Evolutionary conservation across 2,329 filamentous ascomycete species (phyloP), one percentile per base, ranked within the genome.

Genomic region (Metarhizium album): DNA sequence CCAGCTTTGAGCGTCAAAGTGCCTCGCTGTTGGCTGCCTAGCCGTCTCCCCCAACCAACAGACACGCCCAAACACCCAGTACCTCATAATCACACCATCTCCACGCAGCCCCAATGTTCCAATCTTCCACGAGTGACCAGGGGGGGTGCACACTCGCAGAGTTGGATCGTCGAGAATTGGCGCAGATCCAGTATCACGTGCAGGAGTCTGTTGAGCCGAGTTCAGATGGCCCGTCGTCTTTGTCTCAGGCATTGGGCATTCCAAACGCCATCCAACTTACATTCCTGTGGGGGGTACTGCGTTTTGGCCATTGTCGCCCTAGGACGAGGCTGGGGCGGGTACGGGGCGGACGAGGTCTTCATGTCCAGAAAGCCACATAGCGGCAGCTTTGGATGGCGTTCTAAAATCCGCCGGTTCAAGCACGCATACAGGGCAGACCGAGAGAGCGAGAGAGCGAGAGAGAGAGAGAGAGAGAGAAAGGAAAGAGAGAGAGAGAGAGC

Each of bases 161-260:
- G 46, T 23, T 35, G 33, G 51, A 55, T 52, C 42, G 50, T 50
- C 50, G 42, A 50, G 45, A 49, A 52, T 42, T 18, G 38, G 46
- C 40, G 51, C 50, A 48, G 52, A 49, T 53, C 48, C 18, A 47
- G 49, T 46, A 59, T 64, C 59, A 64, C 61, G 59, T 62, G 60
- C 54, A 45, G 47, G 47, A 47, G 42, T 55, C 50, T 47, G 47
- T 47, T 56, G 56, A 53, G 52, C 54, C 55, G 55, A 58, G 59
- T 60, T 59, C 57, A 53, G 59, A 48, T 55, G 52, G 52, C 53
- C 54, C 54, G 60, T 65, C 62, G 62, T 61, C 62, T 63, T 65
- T 68, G 66, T 68, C 65, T 68, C 65, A 66, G 59, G 53, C 55
- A 47, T 48, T 54, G 50, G 56, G 52, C 65, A 67, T 67, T 67